A percentile compares a stretch with the other conserved stretches of the same genome.
phyloP scores from a whole-genome alignment of 2,329 filamentous ascomycete species.

The Diplodia mutila region DNA sequence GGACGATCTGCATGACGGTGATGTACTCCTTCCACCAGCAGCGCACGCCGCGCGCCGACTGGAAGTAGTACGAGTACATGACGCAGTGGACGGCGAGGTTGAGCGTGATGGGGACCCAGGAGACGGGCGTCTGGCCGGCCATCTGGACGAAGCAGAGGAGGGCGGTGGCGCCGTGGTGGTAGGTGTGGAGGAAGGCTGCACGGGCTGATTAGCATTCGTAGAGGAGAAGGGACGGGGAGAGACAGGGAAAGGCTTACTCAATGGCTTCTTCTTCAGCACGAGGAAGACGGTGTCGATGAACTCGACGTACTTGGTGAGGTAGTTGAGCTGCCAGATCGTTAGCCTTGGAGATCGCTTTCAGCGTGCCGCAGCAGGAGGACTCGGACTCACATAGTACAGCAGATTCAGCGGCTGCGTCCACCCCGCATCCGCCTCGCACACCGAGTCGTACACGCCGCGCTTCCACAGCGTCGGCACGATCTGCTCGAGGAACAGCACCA shows the following conservation, averaged over 20 bases:
- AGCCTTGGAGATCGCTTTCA: no score
- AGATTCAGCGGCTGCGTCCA: slow-evolving; percentile 94
- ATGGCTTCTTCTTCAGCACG: slow-evolving; percentile 98
- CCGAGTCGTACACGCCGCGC: slow-evolving; percentile 83
- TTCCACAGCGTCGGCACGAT: slow-evolving; percentile 80
- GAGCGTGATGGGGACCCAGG: slow-evolving; percentile 90
- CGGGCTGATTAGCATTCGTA: no score
- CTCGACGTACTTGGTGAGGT: slow-evolving; percentile 97
- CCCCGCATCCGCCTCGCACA: slow-evolving; percentile 79
- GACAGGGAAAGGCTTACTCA: slow-evolving; percentile 62
- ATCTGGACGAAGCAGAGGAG: slow-evolving; percentile 98
- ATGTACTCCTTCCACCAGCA: slow-evolving; percentile 99
- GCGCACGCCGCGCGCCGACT: slow-evolving; percentile 89
- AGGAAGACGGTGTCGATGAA: slow-evolving; percentile 94
- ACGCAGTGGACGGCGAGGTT: slow-evolving; percentile 95
- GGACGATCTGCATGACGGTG: slow-evolving; percentile 93
- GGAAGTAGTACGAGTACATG: slow-evolving; percentile 99
- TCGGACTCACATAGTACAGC: slow-evolving; percentile 95
- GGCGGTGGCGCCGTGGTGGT: slow-evolving; percentile 96
- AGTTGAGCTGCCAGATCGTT: slow-evolving; percentile 76
- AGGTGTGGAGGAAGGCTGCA: slow-evolving; percentile 88
- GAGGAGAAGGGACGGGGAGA: slow-evolving; percentile 31
- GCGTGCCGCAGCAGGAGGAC: no score
- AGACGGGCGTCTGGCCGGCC: slow-evolving; percentile 87
- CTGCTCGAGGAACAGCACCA: slow-evolving; percentile 89